Conservation (phyloP, 441 rosid species). For the Pelargonium fulgidum region DNA sequence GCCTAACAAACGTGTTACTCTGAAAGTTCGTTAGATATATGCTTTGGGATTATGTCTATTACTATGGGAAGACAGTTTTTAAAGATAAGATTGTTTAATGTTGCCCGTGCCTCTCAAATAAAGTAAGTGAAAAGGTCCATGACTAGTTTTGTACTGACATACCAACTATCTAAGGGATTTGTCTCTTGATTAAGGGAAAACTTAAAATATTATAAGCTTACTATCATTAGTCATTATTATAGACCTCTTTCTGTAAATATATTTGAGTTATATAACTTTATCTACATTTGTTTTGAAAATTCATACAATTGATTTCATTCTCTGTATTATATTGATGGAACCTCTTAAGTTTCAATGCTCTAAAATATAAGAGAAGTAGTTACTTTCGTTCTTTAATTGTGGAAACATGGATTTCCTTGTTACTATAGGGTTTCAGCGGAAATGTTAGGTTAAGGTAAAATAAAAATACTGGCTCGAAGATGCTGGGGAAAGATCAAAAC, state of each 20-base stretch:
- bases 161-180: slow-evolving; percentile 1
- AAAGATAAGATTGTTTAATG: neutral
- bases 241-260: neutral
- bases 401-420: neutral
- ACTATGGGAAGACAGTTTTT: neutral
- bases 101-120: neutral
- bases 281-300: neutral
- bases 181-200: neutral
- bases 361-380: neutral
- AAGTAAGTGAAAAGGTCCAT: neutral
- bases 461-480: neutral
- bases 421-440: neutral
- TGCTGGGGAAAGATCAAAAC: neutral
- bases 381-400: neutral
- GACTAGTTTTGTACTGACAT: neutral
- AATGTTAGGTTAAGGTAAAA: neutral
- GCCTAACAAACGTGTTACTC: neutral
- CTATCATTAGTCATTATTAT: neutral
- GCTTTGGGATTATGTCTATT: neutral
- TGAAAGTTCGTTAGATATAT: neutral
- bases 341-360: neutral
- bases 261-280: neutral
- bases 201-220: neutral
- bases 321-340: neutral
- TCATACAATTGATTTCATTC: neutral